Base-by-base conservation (phyloP, 257 asterid genomes). In the Paulownia fortunei region DNA sequence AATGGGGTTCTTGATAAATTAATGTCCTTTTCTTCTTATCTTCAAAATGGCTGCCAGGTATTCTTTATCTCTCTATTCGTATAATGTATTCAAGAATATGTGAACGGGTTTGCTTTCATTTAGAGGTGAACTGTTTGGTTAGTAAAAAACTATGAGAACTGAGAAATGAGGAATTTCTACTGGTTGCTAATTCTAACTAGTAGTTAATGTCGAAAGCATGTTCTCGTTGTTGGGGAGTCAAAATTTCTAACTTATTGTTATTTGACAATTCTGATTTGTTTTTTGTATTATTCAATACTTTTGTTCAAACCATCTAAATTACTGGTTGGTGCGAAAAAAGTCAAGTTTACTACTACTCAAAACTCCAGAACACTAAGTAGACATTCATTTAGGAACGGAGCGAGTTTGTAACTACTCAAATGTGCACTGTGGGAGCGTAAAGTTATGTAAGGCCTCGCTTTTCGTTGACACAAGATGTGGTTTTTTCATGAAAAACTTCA, bases 21-120 rank as follows among this genome's bases (percentile, higher is more conserved):
- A 5, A 41, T 82, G 46, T 83, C 90, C 30, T 80, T 85, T 49
- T 55, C 87, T 72, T 85, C 89, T 51, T 76, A 85, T 74, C 80
- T 92, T 75, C 92, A 84, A 58, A 76, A 67, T 78, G 69, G 82
- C 77, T 58, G 73, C 78, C 91, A 88, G 96, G 97, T 90, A 72
- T 44, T 32, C 10, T 42, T 18, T 47, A 51, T 58, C 46, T 6
- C 52, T 54, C 21, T 49, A 12, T 23, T 46, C 19, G 8, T 32
- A 8, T 5, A 21, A 34, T 10, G 36, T 6, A 24, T 37, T 39
- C 34, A 8, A 47, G 56, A 70, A 2, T 66, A 4, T 66, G 36
- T 24, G 23, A 23, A 19, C 4, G n/a, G 21, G 56, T n/a, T 18
- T 11, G 1, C 18, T 60, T 9, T 21, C 6, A 0, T 51, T 10